A percentile compares a stretch with the other conserved stretches of the same genome.
Evolutionary conservation across 352 stramenopile genomes (phyloP).

Genomic region (Phytopythium litorale): DNA sequence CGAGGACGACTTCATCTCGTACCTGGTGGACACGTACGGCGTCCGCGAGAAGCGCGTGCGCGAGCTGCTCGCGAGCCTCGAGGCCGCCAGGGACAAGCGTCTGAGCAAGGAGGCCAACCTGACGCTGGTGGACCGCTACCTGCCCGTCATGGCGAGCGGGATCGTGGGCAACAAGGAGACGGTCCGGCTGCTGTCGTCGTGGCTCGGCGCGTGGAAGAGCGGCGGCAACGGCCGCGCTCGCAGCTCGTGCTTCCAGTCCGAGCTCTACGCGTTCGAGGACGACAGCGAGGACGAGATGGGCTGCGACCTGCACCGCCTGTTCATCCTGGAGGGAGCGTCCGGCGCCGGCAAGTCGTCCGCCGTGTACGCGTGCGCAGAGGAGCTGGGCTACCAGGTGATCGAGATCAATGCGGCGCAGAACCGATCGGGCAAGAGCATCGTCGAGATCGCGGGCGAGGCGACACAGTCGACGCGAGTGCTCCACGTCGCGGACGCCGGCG

Average conservation of each 20-base stretch:
- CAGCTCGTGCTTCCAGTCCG: slow-evolving; percentile 46
- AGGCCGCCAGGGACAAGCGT: slow-evolving; percentile 39
- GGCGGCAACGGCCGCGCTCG: slow-evolving; percentile 39
- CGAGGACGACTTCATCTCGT: slow-evolving; percentile 42
- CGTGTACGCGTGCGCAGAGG: slow-evolving; percentile 75
- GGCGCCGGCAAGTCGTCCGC: slow-evolving; percentile 74
- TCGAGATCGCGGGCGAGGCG: slow-evolving; percentile 79
- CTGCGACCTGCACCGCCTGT: slow-evolving; percentile 54
- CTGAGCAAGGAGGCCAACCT: slow-evolving; percentile 48
- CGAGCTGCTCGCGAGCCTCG: slow-evolving; percentile 42
- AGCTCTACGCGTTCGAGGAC: slow-evolving; percentile 64
- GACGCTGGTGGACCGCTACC: slow-evolving; percentile 63
- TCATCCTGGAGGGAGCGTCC: slow-evolving; percentile 70
- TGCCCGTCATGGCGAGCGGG: slow-evolving; percentile 45
- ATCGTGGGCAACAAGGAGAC: slow-evolving; percentile 68
- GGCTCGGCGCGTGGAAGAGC: slow-evolving; percentile 73
- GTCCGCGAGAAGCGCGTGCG: slow-evolving; percentile 56
- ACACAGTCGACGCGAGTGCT: slow-evolving; percentile 80
- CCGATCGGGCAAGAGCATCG: slow-evolving; percentile 59
- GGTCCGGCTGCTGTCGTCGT: slow-evolving; percentile 61
- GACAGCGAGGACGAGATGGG: slow-evolving; percentile 55
- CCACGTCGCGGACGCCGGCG: slow-evolving; percentile 28
- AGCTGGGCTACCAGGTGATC: slow-evolving; percentile 80
- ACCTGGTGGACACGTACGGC: slow-evolving; percentile 42
- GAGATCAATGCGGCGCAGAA: slow-evolving; percentile 82